A percentile compares a stretch with the other conserved stretches of the same genome.
phyloP scores from a whole-genome alignment of 495 filamentous ascomycete species.

The Acidomyces sp. region DNA sequence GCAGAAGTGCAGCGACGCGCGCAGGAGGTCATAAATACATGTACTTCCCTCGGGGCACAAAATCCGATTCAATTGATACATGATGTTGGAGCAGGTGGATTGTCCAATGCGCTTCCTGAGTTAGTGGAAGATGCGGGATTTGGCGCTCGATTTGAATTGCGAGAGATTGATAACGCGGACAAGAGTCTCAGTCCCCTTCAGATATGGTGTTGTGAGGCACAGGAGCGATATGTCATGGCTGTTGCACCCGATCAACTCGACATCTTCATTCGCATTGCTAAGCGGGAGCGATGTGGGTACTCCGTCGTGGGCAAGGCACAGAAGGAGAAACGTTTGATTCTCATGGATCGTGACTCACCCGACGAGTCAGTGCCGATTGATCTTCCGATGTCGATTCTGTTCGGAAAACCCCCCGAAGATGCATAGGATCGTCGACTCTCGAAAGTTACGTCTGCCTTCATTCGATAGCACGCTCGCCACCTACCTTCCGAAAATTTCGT shows the following conservation, averaged over 20 bases:
- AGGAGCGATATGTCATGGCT: conserved; percentile 85
- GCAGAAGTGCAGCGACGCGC: conserved; percentile 89
- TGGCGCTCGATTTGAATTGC: conserved; percentile 79
- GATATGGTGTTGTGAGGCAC: conserved; percentile 95
- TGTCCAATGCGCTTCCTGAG: conserved; percentile 88
- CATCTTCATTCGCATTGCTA: conserved; percentile 69
- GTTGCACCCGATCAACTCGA: conserved; percentile 68
- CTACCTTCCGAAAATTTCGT: conserved; percentile 49
- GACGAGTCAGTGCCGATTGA: conserved; percentile 73
- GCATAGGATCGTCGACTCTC: conserved; percentile 62
- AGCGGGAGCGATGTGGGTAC: conserved; percentile 81
- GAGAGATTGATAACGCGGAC: conserved; percentile 83
- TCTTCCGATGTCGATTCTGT: conserved; percentile 78
- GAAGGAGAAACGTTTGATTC: conserved; percentile 55
- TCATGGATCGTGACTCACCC: conserved; percentile 69
- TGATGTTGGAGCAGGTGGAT: conserved; percentile 87
- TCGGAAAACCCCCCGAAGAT: conserved; percentile 84
- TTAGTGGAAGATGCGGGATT: conserved; percentile 81
- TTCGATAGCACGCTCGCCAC: conserved; percentile 58
- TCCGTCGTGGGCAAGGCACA: conserved; percentile 80
- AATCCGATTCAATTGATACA: conserved; percentile 95
- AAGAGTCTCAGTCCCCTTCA: conserved; percentile 84
- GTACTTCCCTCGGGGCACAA: conserved; percentile 63
- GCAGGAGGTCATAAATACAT: conserved; percentile 93
- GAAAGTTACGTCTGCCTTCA: conserved; percentile 49